phyloP scores from a whole-genome alignment of 2,329 filamentous ascomycete species.

The Hysterium pulicare region DNA sequence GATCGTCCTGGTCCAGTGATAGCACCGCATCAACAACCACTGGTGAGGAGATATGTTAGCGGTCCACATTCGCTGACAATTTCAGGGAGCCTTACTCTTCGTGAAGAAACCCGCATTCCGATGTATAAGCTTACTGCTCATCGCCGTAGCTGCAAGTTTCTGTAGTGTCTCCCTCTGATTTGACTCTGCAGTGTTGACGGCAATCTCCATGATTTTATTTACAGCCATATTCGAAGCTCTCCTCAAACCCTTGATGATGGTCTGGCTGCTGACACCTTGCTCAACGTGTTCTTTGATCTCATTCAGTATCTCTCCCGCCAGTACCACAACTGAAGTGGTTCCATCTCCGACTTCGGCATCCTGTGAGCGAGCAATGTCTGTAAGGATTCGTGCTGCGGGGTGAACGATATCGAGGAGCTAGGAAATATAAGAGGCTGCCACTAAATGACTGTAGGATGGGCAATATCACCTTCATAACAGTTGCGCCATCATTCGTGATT shows the following conservation, averaged over 20 bases:
- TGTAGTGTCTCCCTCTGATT: constrained; percentile 82
- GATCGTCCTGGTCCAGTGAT: constrained; percentile 90
- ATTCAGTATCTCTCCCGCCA: constrained; percentile 97
- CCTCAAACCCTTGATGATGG: constrained; percentile 93
- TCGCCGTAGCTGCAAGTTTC: constrained; percentile 90
- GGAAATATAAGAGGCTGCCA: constrained; percentile 6
- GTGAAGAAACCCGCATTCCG: constrained; percentile 96
- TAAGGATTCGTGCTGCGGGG: constrained; percentile 92
- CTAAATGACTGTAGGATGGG: constrained; percentile 3
- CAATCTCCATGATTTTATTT: constrained; percentile 99
- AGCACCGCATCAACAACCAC: constrained; percentile 98
- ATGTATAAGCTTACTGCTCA: constrained; percentile 99
- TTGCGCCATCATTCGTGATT: constrained; percentile 98
- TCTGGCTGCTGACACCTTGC: constrained; percentile 94
- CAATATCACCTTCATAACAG: constrained; percentile 85
- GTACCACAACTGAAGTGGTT: constrained; percentile 93
- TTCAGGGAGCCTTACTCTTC: constrained; percentile 66
- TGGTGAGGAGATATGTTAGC: constrained; percentile 32
- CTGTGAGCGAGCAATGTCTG: constrained; percentile 97
- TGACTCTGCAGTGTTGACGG: constrained; percentile 75
- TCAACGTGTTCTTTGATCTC: constrained; percentile 96
- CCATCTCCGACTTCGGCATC: constrained; percentile 98
- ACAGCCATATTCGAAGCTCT: constrained; percentile 86
- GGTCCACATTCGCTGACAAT: neutral
- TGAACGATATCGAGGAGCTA: constrained; percentile 97